A percentile compares a stretch with the other conserved stretches of the same genome.
These are phyloP conservation scores for Arabidopsis lyrata DNA, from an alignment of 441 rosid species.

Conservation along the genomic window DNA sequence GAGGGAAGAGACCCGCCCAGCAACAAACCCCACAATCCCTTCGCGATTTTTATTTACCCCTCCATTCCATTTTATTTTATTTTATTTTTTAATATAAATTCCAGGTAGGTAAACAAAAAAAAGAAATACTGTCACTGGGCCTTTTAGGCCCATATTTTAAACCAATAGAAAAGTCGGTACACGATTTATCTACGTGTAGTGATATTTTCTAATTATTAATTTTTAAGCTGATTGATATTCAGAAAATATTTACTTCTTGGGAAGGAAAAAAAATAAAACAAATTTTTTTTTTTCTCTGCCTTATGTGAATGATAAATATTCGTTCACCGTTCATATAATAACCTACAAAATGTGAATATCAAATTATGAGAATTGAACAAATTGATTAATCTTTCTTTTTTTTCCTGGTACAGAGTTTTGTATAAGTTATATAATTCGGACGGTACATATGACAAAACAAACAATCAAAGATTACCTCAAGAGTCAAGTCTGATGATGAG, in stretches of 20 bases:
- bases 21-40: conserved; percentile 46
- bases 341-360: conserved; percentile 12
- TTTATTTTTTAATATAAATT: conserved; percentile 5
- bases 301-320: not conserved
- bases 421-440: conserved; percentile 31
- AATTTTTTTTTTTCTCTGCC: not conserved
- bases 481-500: conserved; percentile 36
- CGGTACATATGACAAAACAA: conserved; percentile 30
- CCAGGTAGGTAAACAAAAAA: conserved; percentile 21
- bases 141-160: conserved; percentile 34
- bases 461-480: conserved; percentile 41
- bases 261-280: not conserved
- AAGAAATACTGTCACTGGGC: conserved; percentile 37
- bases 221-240: not conserved
- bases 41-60: conserved; percentile 11
- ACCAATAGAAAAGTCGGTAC: not conserved
- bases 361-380: conserved; percentile 8
- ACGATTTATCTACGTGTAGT: not conserved
- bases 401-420: conserved; percentile 31
- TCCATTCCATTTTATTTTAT: not conserved
- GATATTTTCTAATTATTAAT: not conserved
- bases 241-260: not conserved
- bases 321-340: not conserved
- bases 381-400: not conserved
- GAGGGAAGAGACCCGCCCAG: conserved; percentile 51